Evolutionary conservation across 192 early-diverging fungal genomes (phyloP).

Genomic region (Haplosporangium gracile): DNA sequence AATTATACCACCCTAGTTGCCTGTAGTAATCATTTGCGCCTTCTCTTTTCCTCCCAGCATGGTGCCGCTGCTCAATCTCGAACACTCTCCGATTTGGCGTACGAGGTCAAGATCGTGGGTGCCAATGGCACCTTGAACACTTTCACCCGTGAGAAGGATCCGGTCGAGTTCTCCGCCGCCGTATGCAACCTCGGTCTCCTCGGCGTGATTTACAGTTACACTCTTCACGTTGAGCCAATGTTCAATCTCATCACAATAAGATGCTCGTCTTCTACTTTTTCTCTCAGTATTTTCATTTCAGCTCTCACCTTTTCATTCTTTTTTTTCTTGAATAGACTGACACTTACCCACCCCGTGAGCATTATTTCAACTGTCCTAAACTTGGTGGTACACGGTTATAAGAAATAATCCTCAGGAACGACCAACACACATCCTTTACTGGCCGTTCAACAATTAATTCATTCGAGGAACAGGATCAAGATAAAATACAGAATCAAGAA

Average conservation of each 20-base stretch:
- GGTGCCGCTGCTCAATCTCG: constrained; percentile 32
- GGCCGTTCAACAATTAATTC: constrained; percentile 34
- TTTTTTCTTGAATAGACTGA: constrained; percentile 12
- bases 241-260: constrained; percentile 36
- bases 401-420: constrained; percentile 13
- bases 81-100: constrained; percentile 27
- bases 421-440: constrained; percentile 48
- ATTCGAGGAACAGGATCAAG: not conserved
- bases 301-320: too few species aligned
- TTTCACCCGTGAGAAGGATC: constrained; percentile 25
- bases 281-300: too few species aligned
- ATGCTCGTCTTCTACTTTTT: too few species aligned
- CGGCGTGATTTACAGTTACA: constrained; percentile 53
- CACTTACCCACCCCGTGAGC: constrained; percentile 11
- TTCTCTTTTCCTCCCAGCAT: constrained; percentile 18
- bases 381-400: constrained; percentile 15
- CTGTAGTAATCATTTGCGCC: constrained; percentile 1
- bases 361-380: not conserved
- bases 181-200: constrained; percentile 45
- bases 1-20: not conserved
- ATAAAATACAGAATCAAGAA: constrained; percentile 19
- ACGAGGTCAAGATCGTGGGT: constrained; percentile 33
- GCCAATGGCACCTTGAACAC: constrained; percentile 31
- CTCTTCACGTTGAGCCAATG: constrained; percentile 43
- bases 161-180: constrained; percentile 28